These are phyloP conservation scores for Aspergillus brasiliensis DNA, from an alignment of 2,329 filamentous ascomycete species.

Conservation along the genomic window DNA sequence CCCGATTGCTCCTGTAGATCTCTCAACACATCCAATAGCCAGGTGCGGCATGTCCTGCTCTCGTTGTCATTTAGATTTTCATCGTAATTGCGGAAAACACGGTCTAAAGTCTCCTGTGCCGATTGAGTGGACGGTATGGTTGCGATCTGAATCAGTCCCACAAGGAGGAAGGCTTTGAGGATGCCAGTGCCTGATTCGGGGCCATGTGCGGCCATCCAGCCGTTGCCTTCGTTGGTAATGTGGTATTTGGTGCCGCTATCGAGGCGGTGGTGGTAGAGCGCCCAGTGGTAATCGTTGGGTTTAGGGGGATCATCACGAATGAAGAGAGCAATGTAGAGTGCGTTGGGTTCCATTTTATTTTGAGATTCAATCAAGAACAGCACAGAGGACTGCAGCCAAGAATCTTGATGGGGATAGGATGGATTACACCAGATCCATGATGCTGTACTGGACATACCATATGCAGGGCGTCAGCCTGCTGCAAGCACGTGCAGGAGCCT, in stretches of 20 bases:
- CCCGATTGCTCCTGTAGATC: conserved; percentile 10
- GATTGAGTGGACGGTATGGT: conserved; percentile 15
- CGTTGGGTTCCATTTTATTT: conserved; percentile 8
- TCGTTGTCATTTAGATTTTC: conserved; percentile 18
- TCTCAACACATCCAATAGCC: conserved; percentile 21
- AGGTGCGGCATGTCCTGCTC: conserved; percentile 22
- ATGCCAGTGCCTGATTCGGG: conserved; percentile 12
- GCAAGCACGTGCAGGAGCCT: background rate
- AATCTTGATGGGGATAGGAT: background rate
- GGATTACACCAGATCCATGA: background rate
- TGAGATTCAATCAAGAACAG: background rate
- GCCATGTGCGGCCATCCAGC: conserved; percentile 25
- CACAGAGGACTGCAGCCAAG: background rate
- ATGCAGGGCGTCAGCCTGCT: background rate
- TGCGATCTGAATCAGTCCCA: conserved; percentile 26
- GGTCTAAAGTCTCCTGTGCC: conserved; percentile 16
- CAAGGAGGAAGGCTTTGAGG: conserved; percentile 26
- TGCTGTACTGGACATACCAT: background rate
- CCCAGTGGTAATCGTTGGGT: conserved; percentile 35
- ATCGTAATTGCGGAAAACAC: conserved; percentile 22
- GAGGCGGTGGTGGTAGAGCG: conserved; percentile 26
- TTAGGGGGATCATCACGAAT: conserved; percentile 27
- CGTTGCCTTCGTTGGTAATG: conserved; percentile 20
- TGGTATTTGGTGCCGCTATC: conserved; percentile 28
- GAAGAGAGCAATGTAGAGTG: conserved; percentile 29